phyloP scores from a whole-genome alignment of 2,329 filamentous ascomycete genomes.

The Lasiodiplodia theobromae region DNA sequence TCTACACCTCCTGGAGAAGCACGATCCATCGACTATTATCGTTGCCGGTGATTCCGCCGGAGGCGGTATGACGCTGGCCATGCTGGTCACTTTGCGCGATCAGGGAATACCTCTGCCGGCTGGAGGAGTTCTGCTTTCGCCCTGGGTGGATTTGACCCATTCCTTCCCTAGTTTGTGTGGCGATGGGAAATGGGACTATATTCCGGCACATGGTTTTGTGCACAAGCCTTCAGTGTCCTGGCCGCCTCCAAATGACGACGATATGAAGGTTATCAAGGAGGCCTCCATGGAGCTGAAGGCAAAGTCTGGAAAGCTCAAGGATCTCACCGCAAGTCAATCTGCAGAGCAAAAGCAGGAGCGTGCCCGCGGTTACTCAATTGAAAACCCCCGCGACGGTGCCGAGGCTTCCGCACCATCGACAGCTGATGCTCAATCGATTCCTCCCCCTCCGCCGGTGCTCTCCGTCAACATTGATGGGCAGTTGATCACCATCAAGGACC shows the following conservation, averaged over 20 bases:
- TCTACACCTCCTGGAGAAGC: constrained; percentile 76
- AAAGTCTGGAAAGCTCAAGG: constrained; percentile 27
- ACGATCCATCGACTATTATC: constrained; percentile 82
- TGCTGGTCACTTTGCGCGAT: constrained; percentile 83
- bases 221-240: constrained; percentile 89
- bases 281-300: constrained; percentile 23
- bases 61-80: constrained; percentile 82
- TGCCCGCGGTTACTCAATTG: constrained; percentile 45
- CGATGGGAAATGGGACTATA: constrained; percentile 81
- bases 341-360: constrained; percentile 42
- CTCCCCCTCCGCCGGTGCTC: constrained; percentile 45
- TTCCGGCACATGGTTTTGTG: constrained; percentile 85
- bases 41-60: constrained; percentile 93
- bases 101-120: constrained; percentile 84
- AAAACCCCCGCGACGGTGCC: background rate
- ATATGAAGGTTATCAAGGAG: constrained; percentile 62
- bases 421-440: background rate
- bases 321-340: constrained; percentile 20
- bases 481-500: constrained; percentile 78
- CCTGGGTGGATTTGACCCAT: constrained; percentile 95
- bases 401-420: background rate
- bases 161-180: constrained; percentile 89
- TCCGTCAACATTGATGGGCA: constrained; percentile 73
- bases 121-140: constrained; percentile 87
- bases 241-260: constrained; percentile 87